Evolutionary conservation across 1,284 basidiomycete genomes (phyloP).

Genomic region (Mycena citricolor): DNA sequence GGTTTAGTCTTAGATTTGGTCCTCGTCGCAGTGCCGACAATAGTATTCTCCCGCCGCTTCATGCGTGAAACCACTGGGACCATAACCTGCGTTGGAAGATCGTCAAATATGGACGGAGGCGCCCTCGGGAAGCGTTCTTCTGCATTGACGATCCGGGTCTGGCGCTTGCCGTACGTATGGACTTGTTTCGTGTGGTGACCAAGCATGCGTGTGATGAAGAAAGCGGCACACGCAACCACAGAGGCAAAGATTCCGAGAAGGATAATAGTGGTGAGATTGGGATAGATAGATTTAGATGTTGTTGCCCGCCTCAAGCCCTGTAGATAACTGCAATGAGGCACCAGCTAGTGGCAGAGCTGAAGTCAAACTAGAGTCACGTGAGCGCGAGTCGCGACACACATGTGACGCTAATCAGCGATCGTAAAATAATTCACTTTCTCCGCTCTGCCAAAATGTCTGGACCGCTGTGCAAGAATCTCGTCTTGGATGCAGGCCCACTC

Average conservation of each 20-base stretch:
- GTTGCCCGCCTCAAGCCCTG: no score
- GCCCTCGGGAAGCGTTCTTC: constrained; percentile 30
- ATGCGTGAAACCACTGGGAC: constrained; percentile 42
- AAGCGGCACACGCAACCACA: constrained; percentile 10
- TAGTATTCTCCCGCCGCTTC: constrained; percentile 45
- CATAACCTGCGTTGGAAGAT: constrained; percentile 36
- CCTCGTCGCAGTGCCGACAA: neutral
- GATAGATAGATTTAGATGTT: neutral
- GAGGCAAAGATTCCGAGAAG: constrained; percentile 2
- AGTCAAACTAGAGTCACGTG: constrained; percentile 1
- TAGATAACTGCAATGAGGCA: no score
- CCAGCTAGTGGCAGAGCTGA: neutral
- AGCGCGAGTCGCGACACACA: neutral
- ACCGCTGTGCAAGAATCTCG: constrained; percentile 70
- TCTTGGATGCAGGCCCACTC: constrained; percentile 91
- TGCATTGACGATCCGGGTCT: constrained; percentile 59
- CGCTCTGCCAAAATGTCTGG: constrained; percentile 7
- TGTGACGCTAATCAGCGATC: neutral
- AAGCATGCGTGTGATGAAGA: constrained; percentile 14
- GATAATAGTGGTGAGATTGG: constrained; percentile 15
- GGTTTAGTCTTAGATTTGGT: constrained; percentile 30
- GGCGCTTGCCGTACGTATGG: constrained; percentile 65
- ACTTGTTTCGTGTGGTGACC: constrained; percentile 59
- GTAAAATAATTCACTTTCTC: neutral
- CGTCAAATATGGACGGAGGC: constrained; percentile 39